These are phyloP conservation scores for Melaleuca quinquenervia DNA, from an alignment of 345 rosid genomes.

Conservation along the genomic window DNA sequence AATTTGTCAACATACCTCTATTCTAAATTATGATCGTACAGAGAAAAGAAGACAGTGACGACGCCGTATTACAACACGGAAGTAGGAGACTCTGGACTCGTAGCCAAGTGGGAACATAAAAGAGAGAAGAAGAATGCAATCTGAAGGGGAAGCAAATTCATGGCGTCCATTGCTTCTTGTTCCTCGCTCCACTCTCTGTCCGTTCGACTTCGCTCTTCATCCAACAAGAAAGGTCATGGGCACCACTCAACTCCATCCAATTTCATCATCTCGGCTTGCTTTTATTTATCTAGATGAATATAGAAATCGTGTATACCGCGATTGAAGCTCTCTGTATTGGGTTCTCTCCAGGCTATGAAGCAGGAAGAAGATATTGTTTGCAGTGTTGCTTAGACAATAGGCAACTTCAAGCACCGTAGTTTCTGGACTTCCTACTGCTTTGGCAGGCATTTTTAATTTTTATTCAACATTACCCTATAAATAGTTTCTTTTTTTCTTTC, in stretches of 20 bases:
- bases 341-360: neutral
- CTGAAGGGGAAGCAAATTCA: neutral
- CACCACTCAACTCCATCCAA: neutral
- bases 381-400: neutral
- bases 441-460: neutral
- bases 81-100: neutral
- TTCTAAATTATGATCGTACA: too few species aligned
- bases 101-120: neutral
- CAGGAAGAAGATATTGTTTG: neutral
- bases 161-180: slow-evolving; percentile 21
- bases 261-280: neutral
- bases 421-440: neutral
- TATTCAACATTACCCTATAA: neutral
- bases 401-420: neutral
- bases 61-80: neutral
- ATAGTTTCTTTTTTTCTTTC: neutral
- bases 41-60: neutral
- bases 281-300: neutral
- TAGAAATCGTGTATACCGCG: neutral
- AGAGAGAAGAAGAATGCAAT: neutral
- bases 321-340: neutral
- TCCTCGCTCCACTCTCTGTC: slow-evolving; percentile 25
- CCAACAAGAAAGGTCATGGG: slow-evolving; percentile 1
- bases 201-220: slow-evolving; percentile 5
- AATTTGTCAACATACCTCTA: too few species aligned